phyloP scores from a whole-genome alignment of 2,329 filamentous ascomycete species.

The Colletotrichum salicis region DNA sequence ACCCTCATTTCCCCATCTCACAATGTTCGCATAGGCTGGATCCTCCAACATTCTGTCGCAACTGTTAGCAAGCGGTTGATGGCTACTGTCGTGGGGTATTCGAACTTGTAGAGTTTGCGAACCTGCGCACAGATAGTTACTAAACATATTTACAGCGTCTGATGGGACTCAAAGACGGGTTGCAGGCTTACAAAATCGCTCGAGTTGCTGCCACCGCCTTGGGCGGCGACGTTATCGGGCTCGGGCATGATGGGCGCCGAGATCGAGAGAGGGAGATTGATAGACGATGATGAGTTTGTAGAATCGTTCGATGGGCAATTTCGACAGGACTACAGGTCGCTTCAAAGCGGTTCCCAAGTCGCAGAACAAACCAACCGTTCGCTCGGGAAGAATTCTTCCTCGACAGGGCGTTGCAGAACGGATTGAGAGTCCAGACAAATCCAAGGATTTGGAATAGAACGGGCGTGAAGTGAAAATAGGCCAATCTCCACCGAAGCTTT shows the following conservation, averaged over 20 bases:
- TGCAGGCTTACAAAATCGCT: slow-evolving; percentile 87
- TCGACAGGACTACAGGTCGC: background rate
- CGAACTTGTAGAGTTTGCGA: slow-evolving; percentile 97
- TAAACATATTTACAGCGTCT: slow-evolving; percentile 27
- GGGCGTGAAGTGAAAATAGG: background rate
- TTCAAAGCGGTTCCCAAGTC: background rate
- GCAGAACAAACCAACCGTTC: slow-evolving; percentile 1
- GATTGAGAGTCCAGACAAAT: slow-evolving; percentile 6
- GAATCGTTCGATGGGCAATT: background rate
- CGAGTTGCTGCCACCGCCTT: slow-evolving; percentile 76
- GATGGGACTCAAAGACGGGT: slow-evolving; percentile 24
- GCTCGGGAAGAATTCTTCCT: slow-evolving; percentile 2
- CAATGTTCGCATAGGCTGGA: slow-evolving; percentile 89
- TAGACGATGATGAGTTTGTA: background rate
- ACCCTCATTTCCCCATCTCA: slow-evolving; percentile 93
- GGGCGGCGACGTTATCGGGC: slow-evolving; percentile 50
- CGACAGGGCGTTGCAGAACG: slow-evolving; percentile 12
- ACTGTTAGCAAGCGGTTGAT: slow-evolving; percentile 44
- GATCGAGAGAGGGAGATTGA: background rate
- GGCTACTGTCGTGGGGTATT: slow-evolving; percentile 37
- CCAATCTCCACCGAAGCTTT: slow-evolving; percentile 33
- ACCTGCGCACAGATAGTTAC: slow-evolving; percentile 68
- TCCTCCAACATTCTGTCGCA: slow-evolving; percentile 89
- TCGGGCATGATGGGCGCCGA: slow-evolving; percentile 46
- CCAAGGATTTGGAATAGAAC: slow-evolving; percentile 25